Evolutionary conservation across 1,284 basidiomycete species (phyloP), one percentile per base, ranked within the genome.

Genomic region (Phellopilus nigrolimitatus): DNA sequence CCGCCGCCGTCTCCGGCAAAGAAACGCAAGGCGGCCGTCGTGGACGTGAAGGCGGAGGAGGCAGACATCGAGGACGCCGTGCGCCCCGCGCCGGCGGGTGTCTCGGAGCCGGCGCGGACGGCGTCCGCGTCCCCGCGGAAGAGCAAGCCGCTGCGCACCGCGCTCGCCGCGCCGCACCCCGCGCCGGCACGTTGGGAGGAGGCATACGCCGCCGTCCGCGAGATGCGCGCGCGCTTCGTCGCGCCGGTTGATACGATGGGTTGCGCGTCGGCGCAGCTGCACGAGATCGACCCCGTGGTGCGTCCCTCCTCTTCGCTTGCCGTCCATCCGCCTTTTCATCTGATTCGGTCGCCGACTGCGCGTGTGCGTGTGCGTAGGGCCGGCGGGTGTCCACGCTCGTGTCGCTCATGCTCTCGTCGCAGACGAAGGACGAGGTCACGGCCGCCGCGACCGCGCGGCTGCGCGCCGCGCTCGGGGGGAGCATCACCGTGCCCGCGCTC

Each of bases 181-280:
- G 75, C 82, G 1, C 92, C 92, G 4, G 64, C 70, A 25, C 68
- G 68, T 38, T 95, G 93, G 93, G 70, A 71, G 46, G 82, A 89
- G 54, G 78, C 79, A 12, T 95, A 93, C 61, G 75, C 78, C 33
- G 69, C 79, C 1, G 93, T 97, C 47, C 81, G 84, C 61, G 73
- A 76, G 46, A 94, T 95, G 88, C 75, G 92, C 5, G 71, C 79
- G 19, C 71, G 73, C 2, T 77, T 85, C 25, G 69, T 78, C 0
- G 93, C 93, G 0, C 91, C 94, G 0, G 93, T 97, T 3, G 93
- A 97, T 61, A 90, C 86, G 0, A 93, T 95, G 93, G 90, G 90
- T 0, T 95, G 86, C 62, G 84, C 85, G 41, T 74, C 74, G 51
- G 86, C 84, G 1, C 80, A 88, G 55, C 62, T 64, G 36, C 70